phyloP scores from a whole-genome alignment of 805 yeast genomes.

The Candida piceae region DNA sequence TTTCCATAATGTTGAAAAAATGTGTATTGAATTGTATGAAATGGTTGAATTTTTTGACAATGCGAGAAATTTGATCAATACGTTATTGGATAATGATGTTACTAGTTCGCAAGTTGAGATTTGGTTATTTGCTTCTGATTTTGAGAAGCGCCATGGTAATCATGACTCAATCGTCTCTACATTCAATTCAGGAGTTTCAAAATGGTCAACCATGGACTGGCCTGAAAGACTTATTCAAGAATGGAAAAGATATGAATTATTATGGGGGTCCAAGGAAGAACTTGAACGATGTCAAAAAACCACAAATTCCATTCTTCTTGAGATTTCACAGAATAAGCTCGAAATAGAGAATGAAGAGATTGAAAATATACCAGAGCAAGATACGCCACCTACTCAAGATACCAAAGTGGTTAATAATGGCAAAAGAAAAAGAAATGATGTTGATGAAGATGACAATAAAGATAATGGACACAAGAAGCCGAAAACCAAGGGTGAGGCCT shows the following conservation, averaged over 20 bases:
- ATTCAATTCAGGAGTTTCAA: constrained; percentile 30
- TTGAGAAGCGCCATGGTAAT: constrained; percentile 33
- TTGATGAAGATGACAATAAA: too few species aligned
- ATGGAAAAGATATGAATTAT: constrained; percentile 33
- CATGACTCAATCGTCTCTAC: constrained; percentile 21
- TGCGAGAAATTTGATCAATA: constrained; percentile 19
- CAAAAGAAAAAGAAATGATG: too few species aligned
- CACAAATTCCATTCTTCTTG: too few species aligned
- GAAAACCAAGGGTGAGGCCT: constrained; percentile 2
- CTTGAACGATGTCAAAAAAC: constrained; percentile 2
- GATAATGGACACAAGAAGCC: too few species aligned
- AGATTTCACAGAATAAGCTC: too few species aligned
- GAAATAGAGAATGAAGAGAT: too few species aligned
- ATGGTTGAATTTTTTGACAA: constrained; percentile 24
- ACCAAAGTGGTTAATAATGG: too few species aligned
- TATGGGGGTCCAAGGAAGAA: constrained; percentile 27
- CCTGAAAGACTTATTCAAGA: constrained; percentile 47
- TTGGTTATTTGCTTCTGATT: constrained; percentile 42
- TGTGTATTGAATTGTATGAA: constrained; percentile 33
- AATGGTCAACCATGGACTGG: constrained; percentile 36
- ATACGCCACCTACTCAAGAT: too few species aligned
- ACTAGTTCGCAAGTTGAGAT: constrained; percentile 34
- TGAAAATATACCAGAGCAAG: too few species aligned
- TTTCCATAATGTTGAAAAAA: constrained; percentile 41
- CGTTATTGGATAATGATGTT: constrained; percentile 2